Percentiles rank a stretch among this genome's conserved stretches.
phyloP scores from a whole-genome alignment of 1,284 basidiomycete species.

The Rhodotorula sp. region DNA sequence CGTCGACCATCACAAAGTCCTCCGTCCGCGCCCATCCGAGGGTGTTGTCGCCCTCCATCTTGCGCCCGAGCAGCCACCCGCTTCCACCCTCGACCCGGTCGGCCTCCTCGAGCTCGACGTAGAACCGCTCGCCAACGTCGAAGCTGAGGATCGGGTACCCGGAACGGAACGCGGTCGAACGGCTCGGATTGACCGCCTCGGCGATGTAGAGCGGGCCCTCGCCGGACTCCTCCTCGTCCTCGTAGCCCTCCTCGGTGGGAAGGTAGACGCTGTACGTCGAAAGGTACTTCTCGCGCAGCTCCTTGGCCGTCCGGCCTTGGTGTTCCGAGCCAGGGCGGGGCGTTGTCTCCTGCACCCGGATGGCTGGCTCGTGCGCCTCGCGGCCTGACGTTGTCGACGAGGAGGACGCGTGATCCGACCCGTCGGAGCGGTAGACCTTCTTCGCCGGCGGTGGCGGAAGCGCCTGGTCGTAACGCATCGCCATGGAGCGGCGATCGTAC shows the following conservation, averaged over 20 bases:
- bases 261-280: slow-evolving; percentile 30
- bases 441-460: slow-evolving; percentile 6
- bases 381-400: neutral
- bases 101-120: slow-evolving; percentile 40
- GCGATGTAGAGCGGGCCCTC: slow-evolving; percentile 37
- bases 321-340: neutral
- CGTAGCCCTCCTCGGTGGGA: slow-evolving; percentile 2
- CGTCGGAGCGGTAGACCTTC: neutral
- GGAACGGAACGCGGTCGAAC: slow-evolving; percentile 21
- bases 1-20: slow-evolving; percentile 35
- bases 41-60: slow-evolving; percentile 9
- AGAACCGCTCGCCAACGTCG: slow-evolving; percentile 22
- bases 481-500: slow-evolving; percentile 20
- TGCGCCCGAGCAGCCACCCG: slow-evolving; percentile 39
- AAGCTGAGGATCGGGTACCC: slow-evolving; percentile 34
- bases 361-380: too few relatives aligned
- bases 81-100: slow-evolving; percentile 36
- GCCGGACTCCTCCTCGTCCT: slow-evolving; percentile 18
- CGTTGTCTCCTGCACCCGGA: neutral
- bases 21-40: slow-evolving; percentile 40
- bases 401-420: slow-evolving; percentile 1
- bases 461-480: slow-evolving; percentile 18
- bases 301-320: neutral
- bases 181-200: slow-evolving; percentile 31
- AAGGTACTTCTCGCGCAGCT: slow-evolving; percentile 14